phyloP scores from a whole-genome alignment of 1,139 yeast genomes.

The Protomyces arabidopsidicola region DNA sequence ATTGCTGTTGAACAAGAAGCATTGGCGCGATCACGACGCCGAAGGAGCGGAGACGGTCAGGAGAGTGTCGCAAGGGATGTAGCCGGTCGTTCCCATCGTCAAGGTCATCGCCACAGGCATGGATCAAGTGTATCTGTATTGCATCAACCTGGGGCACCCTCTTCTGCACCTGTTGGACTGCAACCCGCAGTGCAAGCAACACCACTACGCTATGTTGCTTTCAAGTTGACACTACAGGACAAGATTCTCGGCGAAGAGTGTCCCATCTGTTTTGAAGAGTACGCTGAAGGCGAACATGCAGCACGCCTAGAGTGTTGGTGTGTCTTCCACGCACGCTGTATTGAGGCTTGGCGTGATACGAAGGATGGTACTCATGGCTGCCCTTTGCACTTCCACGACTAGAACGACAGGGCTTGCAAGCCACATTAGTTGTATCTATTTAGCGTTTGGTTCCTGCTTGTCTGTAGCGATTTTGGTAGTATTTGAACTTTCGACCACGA shows the following conservation, averaged over 20 bases:
- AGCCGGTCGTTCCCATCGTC: background rate
- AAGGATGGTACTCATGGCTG: conserved; percentile 19
- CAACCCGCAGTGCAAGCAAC: background rate
- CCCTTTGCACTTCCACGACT: conserved; percentile 24
- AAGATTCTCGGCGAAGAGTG: conserved; percentile 59
- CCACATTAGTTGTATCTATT: background rate
- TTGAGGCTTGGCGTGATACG: conserved; percentile 9
- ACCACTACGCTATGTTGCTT: conserved; percentile 21
- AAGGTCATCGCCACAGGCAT: background rate
- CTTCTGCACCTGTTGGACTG: background rate
- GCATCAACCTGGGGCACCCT: background rate
- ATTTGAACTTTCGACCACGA: background rate
- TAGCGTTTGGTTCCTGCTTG: background rate
- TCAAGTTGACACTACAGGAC: conserved; percentile 18
- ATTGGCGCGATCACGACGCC: background rate
- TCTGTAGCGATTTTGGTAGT: background rate
- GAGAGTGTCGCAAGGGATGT: background rate
- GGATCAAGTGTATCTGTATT: background rate
- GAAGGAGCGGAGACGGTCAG: background rate
- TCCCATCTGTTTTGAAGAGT: conserved; percentile 86
- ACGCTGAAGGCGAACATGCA: conserved; percentile 78
- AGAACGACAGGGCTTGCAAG: background rate
- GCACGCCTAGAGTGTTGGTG: conserved; percentile 93
- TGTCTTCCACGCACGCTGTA: conserved; percentile 61
- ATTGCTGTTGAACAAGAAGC: background rate